These are phyloP conservation scores for Aspergillus neotritici DNA, from an alignment of 2,329 filamentous ascomycete genomes.

Conservation along the genomic window DNA sequence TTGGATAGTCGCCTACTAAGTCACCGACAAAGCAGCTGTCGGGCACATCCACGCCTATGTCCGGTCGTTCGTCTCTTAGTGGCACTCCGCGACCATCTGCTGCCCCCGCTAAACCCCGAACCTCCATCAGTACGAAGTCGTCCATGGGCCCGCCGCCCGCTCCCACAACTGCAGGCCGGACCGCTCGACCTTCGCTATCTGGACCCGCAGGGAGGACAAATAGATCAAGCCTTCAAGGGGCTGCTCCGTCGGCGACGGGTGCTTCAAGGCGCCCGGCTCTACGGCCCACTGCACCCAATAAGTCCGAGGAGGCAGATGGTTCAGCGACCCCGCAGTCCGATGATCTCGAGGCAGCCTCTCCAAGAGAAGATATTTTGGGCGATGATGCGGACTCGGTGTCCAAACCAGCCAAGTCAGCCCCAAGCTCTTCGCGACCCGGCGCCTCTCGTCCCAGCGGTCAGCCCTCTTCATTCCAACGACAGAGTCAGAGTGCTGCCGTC, in stretches of 20 bases:
- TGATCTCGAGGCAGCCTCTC: constrained; percentile 25
- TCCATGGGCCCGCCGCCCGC: constrained; percentile 62
- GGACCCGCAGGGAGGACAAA: constrained; percentile 30
- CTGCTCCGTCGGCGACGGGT: constrained; percentile 18
- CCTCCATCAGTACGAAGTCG: constrained; percentile 52
- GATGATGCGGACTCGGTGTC: constrained; percentile 14
- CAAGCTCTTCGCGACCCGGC: constrained; percentile 19
- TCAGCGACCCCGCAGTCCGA: constrained; percentile 24
- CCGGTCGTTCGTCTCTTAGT: constrained; percentile 35
- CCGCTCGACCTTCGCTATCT: constrained; percentile 37
- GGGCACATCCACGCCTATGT: constrained; percentile 54
- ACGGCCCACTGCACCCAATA: constrained; percentile 23
- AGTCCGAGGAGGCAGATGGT: constrained; percentile 24
- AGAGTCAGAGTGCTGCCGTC: constrained; percentile 45
- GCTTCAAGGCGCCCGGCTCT: constrained; percentile 31
- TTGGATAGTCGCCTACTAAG: constrained; percentile 63
- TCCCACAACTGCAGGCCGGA: constrained; percentile 25
- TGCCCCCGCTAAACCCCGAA: constrained; percentile 47
- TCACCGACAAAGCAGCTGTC: constrained; percentile 72
- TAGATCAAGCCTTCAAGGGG: constrained; percentile 25
- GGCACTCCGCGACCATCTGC: constrained; percentile 50
- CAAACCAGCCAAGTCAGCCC: constrained; percentile 20
- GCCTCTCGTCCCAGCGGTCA: constrained; percentile 23
- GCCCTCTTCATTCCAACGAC: constrained; percentile 35
- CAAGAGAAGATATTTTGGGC: constrained; percentile 18